Evolutionary conservation across 495 filamentous ascomycete species (phyloP), one percentile per base, ranked within the genome.

Genomic region (Oleoguttula mirabilis): DNA sequence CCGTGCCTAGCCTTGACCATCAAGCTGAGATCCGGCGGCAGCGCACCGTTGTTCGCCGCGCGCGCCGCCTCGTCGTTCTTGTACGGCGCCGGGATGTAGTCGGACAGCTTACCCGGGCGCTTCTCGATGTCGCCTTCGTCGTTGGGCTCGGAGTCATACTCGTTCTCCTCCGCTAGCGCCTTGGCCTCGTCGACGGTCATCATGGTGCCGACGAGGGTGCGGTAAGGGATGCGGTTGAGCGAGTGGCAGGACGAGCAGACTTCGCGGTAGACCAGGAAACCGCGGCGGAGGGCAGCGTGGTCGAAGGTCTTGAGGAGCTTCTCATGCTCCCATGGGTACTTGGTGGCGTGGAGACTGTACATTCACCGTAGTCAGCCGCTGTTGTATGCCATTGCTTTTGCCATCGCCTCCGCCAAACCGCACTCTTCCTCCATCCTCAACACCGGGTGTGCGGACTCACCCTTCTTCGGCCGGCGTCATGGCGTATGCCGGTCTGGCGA

Each of bases 201-300:
- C 58, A 84, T 73, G 39, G 76, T 77, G 65, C 87, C 92, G 60
- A 99, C 92, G 44, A 96, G 77, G 15, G 80, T 55, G 60, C 92
- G 84, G 76, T 88, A 99, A 37, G 92, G 87, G 35, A 99, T 76
- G 66, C 92, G 82, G 60, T 72, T 77, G 38, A 99, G 79, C 39
- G 92, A 96, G 73, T 99, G 92, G 73, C 92, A 99, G 45, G 84
- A 80, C 37, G 88, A 76, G 74, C 92, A 99, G 55, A 99, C 92
- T 67, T 99, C 92, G 56, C 80, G 86, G 76, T 99, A 99, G 60
- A 99, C 92, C 70, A 94, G 92, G 79, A 99, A 96, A 66, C 92
- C 92, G 68, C 92, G 88, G 58, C 92, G 90, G 54, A 99, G 87
- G 55, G 88, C 94, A 45, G 14, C 75, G 63, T 96, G 90, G 60